phyloP scores from a whole-genome alignment of 257 asterid species.

The Solanum lycopersicoides region DNA sequence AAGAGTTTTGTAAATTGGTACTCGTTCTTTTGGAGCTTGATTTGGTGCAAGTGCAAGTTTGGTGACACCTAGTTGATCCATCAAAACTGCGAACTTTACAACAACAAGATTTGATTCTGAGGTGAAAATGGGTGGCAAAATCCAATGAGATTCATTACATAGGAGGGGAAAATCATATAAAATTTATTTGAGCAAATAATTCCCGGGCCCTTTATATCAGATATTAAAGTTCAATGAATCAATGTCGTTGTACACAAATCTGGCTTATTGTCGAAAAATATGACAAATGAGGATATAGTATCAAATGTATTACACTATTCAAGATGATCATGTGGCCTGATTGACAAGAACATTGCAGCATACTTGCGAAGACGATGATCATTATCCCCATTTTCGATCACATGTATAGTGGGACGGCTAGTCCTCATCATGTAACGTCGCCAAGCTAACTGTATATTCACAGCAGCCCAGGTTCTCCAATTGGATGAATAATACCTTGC shows the following conservation, averaged over 20 bases:
- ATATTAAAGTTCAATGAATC: not conserved
- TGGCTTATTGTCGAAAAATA: not conserved
- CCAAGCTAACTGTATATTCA: constrained; percentile 82
- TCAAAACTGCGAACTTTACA: not conserved
- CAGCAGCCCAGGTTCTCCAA: constrained; percentile 98
- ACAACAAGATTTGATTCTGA: not conserved
- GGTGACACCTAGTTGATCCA: not conserved
- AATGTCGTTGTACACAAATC: not conserved
- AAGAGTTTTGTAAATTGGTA: not conserved
- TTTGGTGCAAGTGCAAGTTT: not conserved
- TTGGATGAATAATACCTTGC: constrained; percentile 69
- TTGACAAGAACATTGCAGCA: constrained; percentile 78
- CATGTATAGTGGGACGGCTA: constrained; percentile 16
- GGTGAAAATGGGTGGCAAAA: not conserved
- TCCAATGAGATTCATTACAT: not conserved
- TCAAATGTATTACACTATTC: constrained; percentile 18
- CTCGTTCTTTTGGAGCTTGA: not conserved
- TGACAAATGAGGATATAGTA: not conserved
- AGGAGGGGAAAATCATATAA: not conserved
- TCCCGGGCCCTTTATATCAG: not conserved
- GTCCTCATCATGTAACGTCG: constrained; percentile 49
- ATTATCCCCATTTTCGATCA: constrained; percentile 15
- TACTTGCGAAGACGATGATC: constrained; percentile 65
- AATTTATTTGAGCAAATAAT: not conserved
- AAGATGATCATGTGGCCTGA: constrained; percentile 91